Percentiles rank a stretch among this genome's conserved stretches.
Evolutionary conservation across 495 filamentous ascomycete genomes (phyloP).

Genomic region (Podospora fimiseda): DNA sequence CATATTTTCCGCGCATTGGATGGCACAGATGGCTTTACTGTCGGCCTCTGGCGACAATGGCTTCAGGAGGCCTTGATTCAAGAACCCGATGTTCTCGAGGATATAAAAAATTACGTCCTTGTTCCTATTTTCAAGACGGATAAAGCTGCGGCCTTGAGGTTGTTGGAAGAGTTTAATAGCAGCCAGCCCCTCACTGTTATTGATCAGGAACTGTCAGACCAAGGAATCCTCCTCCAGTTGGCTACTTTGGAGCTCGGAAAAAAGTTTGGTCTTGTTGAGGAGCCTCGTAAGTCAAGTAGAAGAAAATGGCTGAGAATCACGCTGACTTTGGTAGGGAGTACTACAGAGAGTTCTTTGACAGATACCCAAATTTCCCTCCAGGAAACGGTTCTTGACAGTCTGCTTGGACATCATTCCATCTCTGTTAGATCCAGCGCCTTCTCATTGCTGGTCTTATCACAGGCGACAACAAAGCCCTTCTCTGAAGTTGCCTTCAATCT

Average conservation of each 20-base stretch:
- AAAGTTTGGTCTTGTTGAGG: conserved; percentile 67
- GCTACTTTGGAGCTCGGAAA: conserved; percentile 71
- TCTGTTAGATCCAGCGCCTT: conserved; percentile 67
- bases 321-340: conserved; percentile 8
- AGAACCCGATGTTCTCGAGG: conserved; percentile 52
- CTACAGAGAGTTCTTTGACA: conserved; percentile 5
- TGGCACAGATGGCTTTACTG: conserved; percentile 28
- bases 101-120: conserved; percentile 67
- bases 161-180: conserved; percentile 45
- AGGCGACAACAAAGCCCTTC: conserved; percentile 64
- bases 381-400: conserved; percentile 36
- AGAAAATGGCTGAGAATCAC: not conserved
- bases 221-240: conserved; percentile 53
- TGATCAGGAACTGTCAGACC: conserved; percentile 42
- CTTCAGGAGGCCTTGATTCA: conserved; percentile 40
- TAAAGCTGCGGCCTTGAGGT: conserved; percentile 43
- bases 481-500: conserved; percentile 50
- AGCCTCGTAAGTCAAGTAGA: conserved; percentile 52
- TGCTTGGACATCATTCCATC: conserved; percentile 57
- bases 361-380: conserved; percentile 32
- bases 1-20: conserved; percentile 46
- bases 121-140: conserved; percentile 61
- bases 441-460: conserved; percentile 64
- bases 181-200: conserved; percentile 35
- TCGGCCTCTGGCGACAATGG: conserved; percentile 44